Conservation (phyloP, 805 yeast species). For the Sungouiella thailandica region DNA sequence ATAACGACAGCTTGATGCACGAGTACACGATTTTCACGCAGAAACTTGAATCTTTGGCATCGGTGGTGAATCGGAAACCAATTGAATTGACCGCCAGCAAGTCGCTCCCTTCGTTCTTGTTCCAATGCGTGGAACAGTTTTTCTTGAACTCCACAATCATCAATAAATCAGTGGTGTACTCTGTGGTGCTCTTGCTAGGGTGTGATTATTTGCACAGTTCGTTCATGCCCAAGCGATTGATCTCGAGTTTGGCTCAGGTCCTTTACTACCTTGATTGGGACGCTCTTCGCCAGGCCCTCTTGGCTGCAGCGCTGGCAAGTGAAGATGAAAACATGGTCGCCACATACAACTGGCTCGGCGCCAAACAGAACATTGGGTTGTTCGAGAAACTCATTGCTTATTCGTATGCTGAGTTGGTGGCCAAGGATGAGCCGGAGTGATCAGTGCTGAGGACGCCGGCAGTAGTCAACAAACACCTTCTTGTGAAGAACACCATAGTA, state of each 20-base stretch:
- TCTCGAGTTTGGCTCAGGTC: not conserved
- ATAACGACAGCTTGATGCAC: too few species aligned
- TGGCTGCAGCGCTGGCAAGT: not conserved
- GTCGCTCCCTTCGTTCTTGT: not conserved
- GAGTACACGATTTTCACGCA: too few species aligned
- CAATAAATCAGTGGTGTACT: not conserved
- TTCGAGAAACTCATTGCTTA: slow-evolving; percentile 9
- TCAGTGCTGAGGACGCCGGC: slow-evolving; percentile 14
- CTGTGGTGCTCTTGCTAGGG: not conserved
- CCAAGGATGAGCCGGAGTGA: slow-evolving; percentile 1
- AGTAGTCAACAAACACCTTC: slow-evolving; percentile 46
- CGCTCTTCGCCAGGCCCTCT: not conserved
- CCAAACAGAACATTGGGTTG: slow-evolving; percentile 7
- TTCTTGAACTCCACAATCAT: not conserved
- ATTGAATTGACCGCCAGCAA: not conserved
- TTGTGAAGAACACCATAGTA: slow-evolving; percentile 51
- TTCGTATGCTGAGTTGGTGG: slow-evolving; percentile 6
- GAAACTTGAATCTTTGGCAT: too few species aligned
- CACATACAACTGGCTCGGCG: slow-evolving; percentile 2
- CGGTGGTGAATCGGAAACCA: not conserved
- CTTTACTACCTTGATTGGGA: not conserved
- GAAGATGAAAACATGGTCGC: slow-evolving; percentile 2
- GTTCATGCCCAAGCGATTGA: not conserved
- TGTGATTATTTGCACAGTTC: not conserved
- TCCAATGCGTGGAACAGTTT: not conserved